Percentiles rank a stretch among this genome's conserved stretches.
Evolutionary conservation across 1,284 basidiomycete genomes (phyloP).

Genomic region (Paramarasmius palmivorus): DNA sequence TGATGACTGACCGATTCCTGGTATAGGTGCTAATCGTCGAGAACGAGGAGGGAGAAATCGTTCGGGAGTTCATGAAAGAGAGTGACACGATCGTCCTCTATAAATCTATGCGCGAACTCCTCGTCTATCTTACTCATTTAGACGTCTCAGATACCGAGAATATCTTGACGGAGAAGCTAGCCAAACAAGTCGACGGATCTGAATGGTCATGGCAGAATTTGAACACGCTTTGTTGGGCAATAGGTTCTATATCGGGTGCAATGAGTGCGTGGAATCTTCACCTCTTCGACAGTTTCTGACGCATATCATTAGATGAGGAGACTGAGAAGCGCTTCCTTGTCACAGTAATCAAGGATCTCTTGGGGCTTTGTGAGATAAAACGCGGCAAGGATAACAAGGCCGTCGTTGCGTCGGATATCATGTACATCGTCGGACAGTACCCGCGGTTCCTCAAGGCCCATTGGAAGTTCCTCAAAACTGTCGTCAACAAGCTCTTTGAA

Average conservation of each 20-base stretch:
- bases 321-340: conserved; percentile 99
- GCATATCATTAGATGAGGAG: conserved; percentile 78
- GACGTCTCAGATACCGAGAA: conserved; percentile 96
- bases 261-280: conserved; percentile 76
- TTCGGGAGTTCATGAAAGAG: conserved; percentile 99
- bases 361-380: conserved; percentile 97
- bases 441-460: conserved; percentile 99
- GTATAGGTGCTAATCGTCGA: conserved; percentile 95
- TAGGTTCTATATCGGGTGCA: conserved; percentile 98
- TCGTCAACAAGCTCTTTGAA: conserved; percentile 99
- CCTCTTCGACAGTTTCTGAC: conserved; percentile 4
- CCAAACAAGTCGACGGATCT: conserved; percentile 95
- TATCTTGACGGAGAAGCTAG: conserved; percentile 95
- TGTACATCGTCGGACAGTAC: conserved; percentile 99
- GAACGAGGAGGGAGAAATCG: conserved; percentile 99
- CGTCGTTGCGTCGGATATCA: conserved; percentile 99
- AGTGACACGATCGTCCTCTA: conserved; percentile 98
- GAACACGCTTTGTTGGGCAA: conserved; percentile 99
- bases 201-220: conserved; percentile 99
- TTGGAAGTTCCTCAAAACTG: conserved; percentile 99
- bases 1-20: conserved; percentile 12
- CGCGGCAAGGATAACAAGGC: conserved; percentile 99
- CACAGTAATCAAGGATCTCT: conserved; percentile 97
- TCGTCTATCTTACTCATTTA: conserved; percentile 96
- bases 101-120: conserved; percentile 97